Evolutionary conservation across 495 filamentous ascomycete species (phyloP), one percentile per base, ranked within the genome.

Genomic region (Penicillium fimorum): DNA sequence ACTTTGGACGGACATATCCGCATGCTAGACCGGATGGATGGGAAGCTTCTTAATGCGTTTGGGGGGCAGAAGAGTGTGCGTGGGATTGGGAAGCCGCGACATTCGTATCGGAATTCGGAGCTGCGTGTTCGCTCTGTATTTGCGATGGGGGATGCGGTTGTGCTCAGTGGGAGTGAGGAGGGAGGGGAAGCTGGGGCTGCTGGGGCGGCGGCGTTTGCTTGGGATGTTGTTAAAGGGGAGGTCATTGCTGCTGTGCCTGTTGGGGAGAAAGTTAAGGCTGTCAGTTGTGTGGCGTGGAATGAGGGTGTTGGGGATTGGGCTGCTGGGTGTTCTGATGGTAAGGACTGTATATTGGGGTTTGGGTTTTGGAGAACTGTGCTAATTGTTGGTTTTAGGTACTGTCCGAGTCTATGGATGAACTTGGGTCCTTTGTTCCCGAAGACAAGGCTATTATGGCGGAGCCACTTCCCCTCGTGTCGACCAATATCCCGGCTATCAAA

Each of bases 141-240:
- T 56, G 90, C 87, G 0, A 80, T 83, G 20, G 84, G 78, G 55
- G 94, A 96, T 70, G 83, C 82, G 37, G 87, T 84, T 33, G 90
- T 95, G 9, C 64, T 98, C 20, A 87, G 84, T 53, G 94, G 94
- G n/a, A 87, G 88, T 60, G 92, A 97, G 72, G 76, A 75, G 38
- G 62, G 70, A 0, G 69, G 72, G 30, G 72, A 66, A 15, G 80
- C 83, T 60, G 76, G 74, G 3, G 55, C 52, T 22, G 79, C 96
- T 13, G 80, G 84, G 61, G 76, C 76, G 3, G 61, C 53, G 37
- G 79, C 96, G 17, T 91, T 88, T 79, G 90, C 86, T 12, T 97
- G 93, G 91, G 92, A 96, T 80, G 67, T 96, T n/a, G 62, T 96
- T 47, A 87, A 78, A 38, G 93, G 91, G 2, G 83, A 85, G 50